Conservation (phyloP, 2,329 filamentous ascomycete genomes). For the Rachicladosporium sp. region DNA sequence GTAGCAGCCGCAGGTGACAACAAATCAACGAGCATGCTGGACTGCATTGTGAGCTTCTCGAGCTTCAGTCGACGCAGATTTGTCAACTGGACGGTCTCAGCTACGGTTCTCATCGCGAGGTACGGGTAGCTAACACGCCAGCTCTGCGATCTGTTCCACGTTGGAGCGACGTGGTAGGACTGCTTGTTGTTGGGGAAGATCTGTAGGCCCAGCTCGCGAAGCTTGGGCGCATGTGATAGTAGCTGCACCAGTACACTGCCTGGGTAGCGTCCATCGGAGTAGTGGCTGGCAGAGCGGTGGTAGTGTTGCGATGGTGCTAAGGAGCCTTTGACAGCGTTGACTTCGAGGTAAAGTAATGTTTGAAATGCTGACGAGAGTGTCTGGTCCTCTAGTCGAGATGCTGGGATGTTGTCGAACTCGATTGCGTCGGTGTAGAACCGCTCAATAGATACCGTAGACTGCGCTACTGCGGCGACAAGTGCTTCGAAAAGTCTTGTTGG, state of each 20-base stretch:
- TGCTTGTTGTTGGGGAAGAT: constrained; percentile 15
- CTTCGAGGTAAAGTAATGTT: constrained; percentile 18
- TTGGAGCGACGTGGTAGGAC: constrained; percentile 12
- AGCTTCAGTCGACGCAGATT: constrained; percentile 18
- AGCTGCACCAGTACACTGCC: too few species aligned
- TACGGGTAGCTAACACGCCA: constrained; percentile 15
- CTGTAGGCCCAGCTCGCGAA: constrained; percentile 17
- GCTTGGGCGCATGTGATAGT: constrained; percentile 11
- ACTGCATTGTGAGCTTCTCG: constrained; percentile 17
- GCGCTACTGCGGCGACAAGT: constrained; percentile 13
- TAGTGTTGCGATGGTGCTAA: neutral
- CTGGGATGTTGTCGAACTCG: constrained; percentile 17
- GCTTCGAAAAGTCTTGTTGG: constrained; percentile 17
- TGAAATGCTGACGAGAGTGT: constrained; percentile 12
- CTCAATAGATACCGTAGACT: constrained; percentile 7
- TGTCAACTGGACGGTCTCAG: constrained; percentile 6
- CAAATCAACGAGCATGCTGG: constrained; percentile 11
- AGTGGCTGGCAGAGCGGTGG: too few species aligned
- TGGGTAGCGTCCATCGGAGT: too few species aligned
- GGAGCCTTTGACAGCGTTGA: constrained; percentile 12
- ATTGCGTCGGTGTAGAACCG: constrained; percentile 22
- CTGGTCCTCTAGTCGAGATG: constrained; percentile 7
- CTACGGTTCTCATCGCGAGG: constrained; percentile 10
- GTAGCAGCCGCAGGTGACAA: constrained; percentile 9
- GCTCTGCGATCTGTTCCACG: constrained; percentile 8